These are phyloP conservation scores for Verticillium nonalfalfae DNA, from an alignment of 2,329 filamentous ascomycete genomes.

Conservation along the genomic window DNA sequence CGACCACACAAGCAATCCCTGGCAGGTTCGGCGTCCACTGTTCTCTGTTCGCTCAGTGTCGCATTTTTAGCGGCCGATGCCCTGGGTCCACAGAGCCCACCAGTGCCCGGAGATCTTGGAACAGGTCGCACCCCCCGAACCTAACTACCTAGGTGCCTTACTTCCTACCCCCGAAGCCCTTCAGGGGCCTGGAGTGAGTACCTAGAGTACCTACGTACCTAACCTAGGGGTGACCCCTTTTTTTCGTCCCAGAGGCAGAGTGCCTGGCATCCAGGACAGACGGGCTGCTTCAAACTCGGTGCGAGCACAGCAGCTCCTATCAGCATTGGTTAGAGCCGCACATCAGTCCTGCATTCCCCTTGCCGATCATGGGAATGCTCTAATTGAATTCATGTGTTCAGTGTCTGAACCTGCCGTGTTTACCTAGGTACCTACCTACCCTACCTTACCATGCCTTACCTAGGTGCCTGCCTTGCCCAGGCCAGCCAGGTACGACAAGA, in stretches of 20 bases:
- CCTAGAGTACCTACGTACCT: background rate
- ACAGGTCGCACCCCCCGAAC: background rate
- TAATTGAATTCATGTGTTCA: background rate
- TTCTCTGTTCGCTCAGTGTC: background rate
- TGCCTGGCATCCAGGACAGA: too few species aligned
- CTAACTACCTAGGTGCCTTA: too few species aligned
- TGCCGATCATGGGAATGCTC: background rate
- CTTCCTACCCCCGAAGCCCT: background rate
- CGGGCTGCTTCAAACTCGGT: too few species aligned
- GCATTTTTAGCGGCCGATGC: background rate
- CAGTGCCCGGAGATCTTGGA: background rate
- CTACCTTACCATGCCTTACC: too few species aligned
- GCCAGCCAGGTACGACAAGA: too few species aligned
- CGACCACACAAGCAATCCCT: background rate
- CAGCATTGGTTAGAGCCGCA: background rate
- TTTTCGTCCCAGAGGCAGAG: background rate
- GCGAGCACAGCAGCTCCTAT: background rate
- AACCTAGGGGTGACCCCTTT: background rate
- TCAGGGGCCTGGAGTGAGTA: background rate
- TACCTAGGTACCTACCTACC: too few species aligned
- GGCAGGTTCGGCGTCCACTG: background rate
- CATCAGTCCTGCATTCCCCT: background rate
- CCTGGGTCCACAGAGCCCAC: background rate
- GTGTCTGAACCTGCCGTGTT: too few species aligned
- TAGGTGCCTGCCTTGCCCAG: too few species aligned